Evolutionary conservation across 1,284 basidiomycete species (phyloP).

Genomic region (Mycosarcoma maydis): DNA sequence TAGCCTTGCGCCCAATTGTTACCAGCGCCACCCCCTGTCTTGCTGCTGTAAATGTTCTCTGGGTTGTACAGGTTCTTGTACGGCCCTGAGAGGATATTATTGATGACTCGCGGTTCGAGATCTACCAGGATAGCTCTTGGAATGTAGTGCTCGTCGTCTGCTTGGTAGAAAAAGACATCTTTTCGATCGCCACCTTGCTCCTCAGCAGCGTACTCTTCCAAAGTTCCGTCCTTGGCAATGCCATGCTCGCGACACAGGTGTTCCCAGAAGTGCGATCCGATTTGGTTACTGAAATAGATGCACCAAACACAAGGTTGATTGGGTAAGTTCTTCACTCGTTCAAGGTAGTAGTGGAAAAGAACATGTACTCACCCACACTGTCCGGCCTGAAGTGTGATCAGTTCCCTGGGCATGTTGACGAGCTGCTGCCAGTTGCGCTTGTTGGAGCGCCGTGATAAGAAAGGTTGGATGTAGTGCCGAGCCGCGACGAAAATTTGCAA

Average conservation of each 20-base stretch:
- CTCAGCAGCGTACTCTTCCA: constrained; percentile 63
- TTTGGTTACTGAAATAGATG: constrained; percentile 50
- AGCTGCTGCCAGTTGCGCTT: neutral
- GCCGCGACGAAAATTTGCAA: neutral
- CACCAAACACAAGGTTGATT: neutral
- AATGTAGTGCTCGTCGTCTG: constrained; percentile 99
- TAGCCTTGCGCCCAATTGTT: constrained; percentile 98
- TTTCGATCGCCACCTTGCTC: constrained; percentile 77
- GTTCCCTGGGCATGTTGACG: constrained; percentile 59
- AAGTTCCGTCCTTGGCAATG: constrained; percentile 64
- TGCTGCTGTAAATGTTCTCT: constrained; percentile 94
- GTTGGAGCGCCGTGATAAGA: neutral
- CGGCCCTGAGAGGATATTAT: constrained; percentile 89
- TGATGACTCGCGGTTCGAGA: constrained; percentile 97
- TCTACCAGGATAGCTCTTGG: constrained; percentile 96
- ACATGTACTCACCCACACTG: constrained; percentile 57
- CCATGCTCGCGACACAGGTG: constrained; percentile 66
- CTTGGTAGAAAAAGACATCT: constrained; percentile 99
- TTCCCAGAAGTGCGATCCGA: constrained; percentile 67
- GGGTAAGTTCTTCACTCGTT: constrained; percentile 3
- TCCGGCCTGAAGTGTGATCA: constrained; percentile 66
- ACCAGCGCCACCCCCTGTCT: constrained; percentile 96
- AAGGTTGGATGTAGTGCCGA: neutral
- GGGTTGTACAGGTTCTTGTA: constrained; percentile 96
- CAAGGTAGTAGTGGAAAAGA: neutral